Base-by-base conservation (phyloP, 2,329 filamentous ascomycete species). In the Tolypocladium nubicola region DNA sequence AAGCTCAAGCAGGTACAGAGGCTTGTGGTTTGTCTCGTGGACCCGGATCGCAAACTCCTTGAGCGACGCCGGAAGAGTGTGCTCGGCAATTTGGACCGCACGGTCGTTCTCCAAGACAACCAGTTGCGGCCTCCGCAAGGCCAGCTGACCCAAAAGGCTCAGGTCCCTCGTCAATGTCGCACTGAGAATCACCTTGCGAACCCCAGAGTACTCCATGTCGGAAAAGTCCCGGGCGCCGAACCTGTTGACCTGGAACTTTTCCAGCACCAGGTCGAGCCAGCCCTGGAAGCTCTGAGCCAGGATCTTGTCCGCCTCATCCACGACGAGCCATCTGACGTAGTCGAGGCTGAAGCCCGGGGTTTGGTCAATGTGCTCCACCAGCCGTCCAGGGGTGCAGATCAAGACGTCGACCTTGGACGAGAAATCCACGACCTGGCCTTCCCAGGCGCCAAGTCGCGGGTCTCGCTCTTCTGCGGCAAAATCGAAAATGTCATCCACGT, bases 241-340 rank as follows among this genome's bases (percentile, higher is more conserved):
- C 47, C 76, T 76, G 2, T 70, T 69, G 1, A 69, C 71, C 41
- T 78, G 77, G 60, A 89, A 76, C 50, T 76, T 75, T 19, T 85
- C 81, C 67, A 90, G 86, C 8, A 94, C 82, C 0, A 86, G 75
- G 45, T 85, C 83, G 3, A 95, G 77, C 92, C 92, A 97, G 65
- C 93, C 88, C 68, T 97, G 92, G 71, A 94, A 97, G 66, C 88
- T 92, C 70, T 97, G 90, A 49, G 92, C 88, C 7, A 97, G 80
- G 14, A 97, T 76, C 67, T 94, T 90, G 71, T 97, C 93, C 13
- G 93, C 94, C 73, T 97, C 93, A 65, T 97, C 93, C 52, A 97
- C 88, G 3, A 97, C 83, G 0, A 97, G 78, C 91, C 92, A 97
- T 60, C 89, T 83, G 5, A 97, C 77, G 67, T 88, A 80, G 57